Percentiles rank a stretch among this genome's conserved stretches.
These are phyloP conservation scores for Suillus luteus DNA, from an alignment of 768 basidiomycete genomes.

Conservation along the genomic window DNA sequence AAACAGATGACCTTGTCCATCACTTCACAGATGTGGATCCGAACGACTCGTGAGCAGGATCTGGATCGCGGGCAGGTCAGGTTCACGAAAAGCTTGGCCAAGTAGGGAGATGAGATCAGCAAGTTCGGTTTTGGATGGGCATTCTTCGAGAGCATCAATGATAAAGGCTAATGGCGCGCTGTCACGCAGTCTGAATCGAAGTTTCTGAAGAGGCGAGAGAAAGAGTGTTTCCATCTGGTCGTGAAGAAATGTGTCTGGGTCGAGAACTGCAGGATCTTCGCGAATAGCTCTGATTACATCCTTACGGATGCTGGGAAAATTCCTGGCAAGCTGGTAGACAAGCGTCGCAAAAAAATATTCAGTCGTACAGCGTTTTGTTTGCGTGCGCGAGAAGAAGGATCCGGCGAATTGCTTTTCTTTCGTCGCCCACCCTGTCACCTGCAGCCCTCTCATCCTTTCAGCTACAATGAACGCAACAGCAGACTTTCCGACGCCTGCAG, in stretches of 20 bases:
- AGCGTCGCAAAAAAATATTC: not conserved
- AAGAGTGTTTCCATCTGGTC: not conserved
- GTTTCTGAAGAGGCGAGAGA: not conserved
- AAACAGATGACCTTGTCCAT: too few relatives aligned
- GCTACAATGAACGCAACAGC: constrained; percentile 1
- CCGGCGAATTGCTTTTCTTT: not conserved
- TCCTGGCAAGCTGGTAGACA: not conserved
- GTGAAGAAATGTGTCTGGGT: not conserved
- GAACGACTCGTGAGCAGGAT: not conserved
- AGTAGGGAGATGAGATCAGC: not conserved
- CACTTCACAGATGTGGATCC: too few relatives aligned
- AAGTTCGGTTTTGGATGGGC: not conserved
- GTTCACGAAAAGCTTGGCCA: not conserved
- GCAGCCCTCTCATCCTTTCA: not conserved
- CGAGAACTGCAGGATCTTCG: not conserved
- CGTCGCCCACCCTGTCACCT: not conserved
- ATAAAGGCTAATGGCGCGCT: not conserved
- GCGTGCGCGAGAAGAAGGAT: not conserved
- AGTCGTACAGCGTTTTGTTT: not conserved
- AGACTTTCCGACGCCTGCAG: constrained; percentile 1
- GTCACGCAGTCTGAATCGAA: not conserved
- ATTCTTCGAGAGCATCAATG: not conserved
- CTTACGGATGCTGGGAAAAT: not conserved
- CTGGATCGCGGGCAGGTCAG: not conserved
- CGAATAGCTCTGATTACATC: not conserved